Evolutionary conservation across 306 rosid genomes (phyloP).

Genomic region (Medicago lupulina): DNA sequence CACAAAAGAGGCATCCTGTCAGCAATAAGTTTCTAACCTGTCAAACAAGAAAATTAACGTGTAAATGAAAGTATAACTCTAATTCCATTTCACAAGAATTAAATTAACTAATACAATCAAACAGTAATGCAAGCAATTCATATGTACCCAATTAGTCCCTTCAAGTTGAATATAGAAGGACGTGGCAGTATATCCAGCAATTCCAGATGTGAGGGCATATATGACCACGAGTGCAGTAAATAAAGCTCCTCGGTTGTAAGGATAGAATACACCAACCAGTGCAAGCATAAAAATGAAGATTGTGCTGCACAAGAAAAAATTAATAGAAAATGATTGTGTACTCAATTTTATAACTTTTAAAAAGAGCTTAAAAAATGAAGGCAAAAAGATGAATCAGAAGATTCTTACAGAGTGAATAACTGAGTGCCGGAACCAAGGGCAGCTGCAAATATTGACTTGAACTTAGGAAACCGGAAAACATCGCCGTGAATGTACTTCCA

Average conservation of each 20-base stretch:
- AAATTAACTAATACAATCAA: conserved; percentile 25
- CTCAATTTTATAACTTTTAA: not conserved
- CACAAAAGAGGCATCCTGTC: conserved; percentile 97
- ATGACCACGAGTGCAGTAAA: conserved; percentile 94
- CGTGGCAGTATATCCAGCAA: conserved; percentile 91
- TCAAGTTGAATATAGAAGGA: conserved; percentile 95
- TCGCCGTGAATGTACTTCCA: conserved; percentile 99
- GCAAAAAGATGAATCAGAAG: conserved; percentile 18
- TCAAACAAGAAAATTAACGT: conserved; percentile 43
- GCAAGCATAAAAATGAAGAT: conserved; percentile 93
- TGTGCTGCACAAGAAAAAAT: conserved; percentile 65
- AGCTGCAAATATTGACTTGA: conserved; percentile 88
- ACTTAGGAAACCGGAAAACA: conserved; percentile 88
- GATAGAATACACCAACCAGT: conserved; percentile 93
- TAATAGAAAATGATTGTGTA: conserved; percentile 30
- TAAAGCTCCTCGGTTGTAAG: conserved; percentile 94
- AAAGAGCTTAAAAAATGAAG: conserved; percentile 1
- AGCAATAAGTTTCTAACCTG: conserved; percentile 93
- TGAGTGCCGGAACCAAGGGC: conserved; percentile 97
- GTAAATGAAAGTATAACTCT: conserved; percentile 22
- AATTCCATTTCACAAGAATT: conserved; percentile 15
- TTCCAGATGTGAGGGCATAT: conserved; percentile 96
- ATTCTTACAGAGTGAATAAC: conserved; percentile 87
- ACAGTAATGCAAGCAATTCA: conserved; percentile 32
- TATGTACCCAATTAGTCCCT: conserved; percentile 86